Percentiles rank a stretch among this genome's conserved stretches.
Evolutionary conservation across 2,329 filamentous ascomycete species (phyloP).

Genomic region (Verticillium tricorpus): DNA sequence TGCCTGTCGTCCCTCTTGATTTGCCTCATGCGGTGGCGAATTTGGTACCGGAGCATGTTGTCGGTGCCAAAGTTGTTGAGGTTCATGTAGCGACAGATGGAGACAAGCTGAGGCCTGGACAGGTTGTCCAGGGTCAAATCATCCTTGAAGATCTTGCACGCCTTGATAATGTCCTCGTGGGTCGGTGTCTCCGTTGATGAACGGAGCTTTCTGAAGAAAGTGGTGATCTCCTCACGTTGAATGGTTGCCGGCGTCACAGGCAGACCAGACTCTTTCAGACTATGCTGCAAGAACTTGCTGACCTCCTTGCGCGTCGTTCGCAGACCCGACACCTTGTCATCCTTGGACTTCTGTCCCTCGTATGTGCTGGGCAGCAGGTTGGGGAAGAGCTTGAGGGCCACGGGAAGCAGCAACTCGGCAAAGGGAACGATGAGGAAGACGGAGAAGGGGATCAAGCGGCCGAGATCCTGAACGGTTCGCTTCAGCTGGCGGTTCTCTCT

Average conservation of each 20-base stretch:
- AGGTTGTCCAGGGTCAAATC: conserved; percentile 96
- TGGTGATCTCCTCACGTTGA: conserved; percentile 88
- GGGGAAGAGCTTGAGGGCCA: conserved; percentile 92
- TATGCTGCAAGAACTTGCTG: conserved; percentile 82
- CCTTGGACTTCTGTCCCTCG: conserved; percentile 85
- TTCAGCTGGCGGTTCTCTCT: conserved; percentile 90
- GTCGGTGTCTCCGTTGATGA: conserved; percentile 88
- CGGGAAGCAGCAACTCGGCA: conserved; percentile 84
- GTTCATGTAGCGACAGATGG: conserved; percentile 98
- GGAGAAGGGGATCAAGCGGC: conserved; percentile 88
- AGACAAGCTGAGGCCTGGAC: conserved; percentile 90
- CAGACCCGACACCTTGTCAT: conserved; percentile 77
- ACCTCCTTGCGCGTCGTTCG: conserved; percentile 90
- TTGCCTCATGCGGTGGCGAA: conserved; percentile 96
- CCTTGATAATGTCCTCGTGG: conserved; percentile 89
- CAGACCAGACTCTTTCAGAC: conserved; percentile 86
- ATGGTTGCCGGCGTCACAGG: conserved; percentile 80
- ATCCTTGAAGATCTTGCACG: conserved; percentile 98
- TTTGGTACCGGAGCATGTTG: conserved; percentile 94
- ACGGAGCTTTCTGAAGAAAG: conserved; percentile 95
- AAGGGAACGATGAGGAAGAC: conserved; percentile 97
- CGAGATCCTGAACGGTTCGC: conserved; percentile 90
- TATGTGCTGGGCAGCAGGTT: conserved; percentile 97
- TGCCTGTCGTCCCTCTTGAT: conserved; percentile 97
- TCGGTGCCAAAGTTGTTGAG: conserved; percentile 96